A percentile compares a stretch with the other conserved stretches of the same genome.
Evolutionary conservation across 1,284 basidiomycete species (phyloP).

Genomic region (Phaffia rhodozyma): DNA sequence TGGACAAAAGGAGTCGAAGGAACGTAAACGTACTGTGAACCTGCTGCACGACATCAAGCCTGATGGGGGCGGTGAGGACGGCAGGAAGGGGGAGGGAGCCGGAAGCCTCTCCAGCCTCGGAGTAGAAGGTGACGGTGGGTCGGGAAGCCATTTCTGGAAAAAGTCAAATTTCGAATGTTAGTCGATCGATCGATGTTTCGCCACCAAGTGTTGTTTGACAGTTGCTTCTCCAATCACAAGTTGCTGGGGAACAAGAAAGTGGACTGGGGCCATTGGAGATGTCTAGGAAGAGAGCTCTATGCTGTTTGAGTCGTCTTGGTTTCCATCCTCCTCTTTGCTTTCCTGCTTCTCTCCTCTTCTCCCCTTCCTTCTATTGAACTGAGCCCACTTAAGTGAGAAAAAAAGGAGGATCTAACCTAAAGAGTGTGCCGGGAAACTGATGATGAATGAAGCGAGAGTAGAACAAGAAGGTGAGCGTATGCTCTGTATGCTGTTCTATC

Average conservation of each 20-base stretch:
- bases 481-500: too few relatives aligned
- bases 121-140: slow-evolving; percentile 74
- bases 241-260: not conserved
- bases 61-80: slow-evolving; percentile 95
- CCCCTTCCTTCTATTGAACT: not conserved
- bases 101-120: slow-evolving; percentile 68
- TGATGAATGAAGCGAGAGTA: too few relatives aligned
- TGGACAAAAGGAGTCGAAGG: not conserved
- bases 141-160: slow-evolving; percentile 61
- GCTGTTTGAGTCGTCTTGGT: not conserved
- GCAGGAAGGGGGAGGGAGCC: slow-evolving; percentile 86
- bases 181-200: not conserved
- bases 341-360: not conserved
- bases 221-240: not conserved
- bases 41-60: slow-evolving; percentile 94
- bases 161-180: not conserved
- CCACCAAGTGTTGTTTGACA: not conserved
- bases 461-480: too few relatives aligned
- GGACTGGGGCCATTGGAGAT: not conserved
- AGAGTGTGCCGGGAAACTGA: too few relatives aligned
- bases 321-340: not conserved
- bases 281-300: not conserved
- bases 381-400: too few relatives aligned
- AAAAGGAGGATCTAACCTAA: too few relatives aligned
- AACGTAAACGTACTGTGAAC: slow-evolving; percentile 77